Evolutionary conservation across 768 basidiomycete genomes (phyloP).

Genomic region (Fomitopsis pulvina): DNA sequence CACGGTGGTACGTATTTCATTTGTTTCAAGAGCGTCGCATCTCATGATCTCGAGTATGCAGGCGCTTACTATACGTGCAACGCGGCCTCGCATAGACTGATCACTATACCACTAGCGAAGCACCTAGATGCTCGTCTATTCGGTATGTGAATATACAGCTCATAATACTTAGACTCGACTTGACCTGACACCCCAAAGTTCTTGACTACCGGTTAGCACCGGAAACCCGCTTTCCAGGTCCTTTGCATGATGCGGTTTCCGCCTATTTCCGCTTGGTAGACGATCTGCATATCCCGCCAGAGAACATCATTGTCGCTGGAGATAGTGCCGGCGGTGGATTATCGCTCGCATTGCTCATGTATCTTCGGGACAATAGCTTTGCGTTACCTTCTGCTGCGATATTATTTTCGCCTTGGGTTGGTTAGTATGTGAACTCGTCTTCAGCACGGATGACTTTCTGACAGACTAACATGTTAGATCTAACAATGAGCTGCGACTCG

Average conservation of each 20-base stretch:
- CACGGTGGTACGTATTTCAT: constrained; percentile 69
- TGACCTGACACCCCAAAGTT: constrained; percentile 48
- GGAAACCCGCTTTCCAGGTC: constrained; percentile 90
- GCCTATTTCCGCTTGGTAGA: constrained; percentile 84
- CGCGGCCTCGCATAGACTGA: constrained; percentile 81
- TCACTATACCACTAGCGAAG: constrained; percentile 89
- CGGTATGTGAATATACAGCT: constrained; percentile 29
- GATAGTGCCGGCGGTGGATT: constrained; percentile 95
- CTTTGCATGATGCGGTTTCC: constrained; percentile 76
- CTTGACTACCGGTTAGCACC: constrained; percentile 95
- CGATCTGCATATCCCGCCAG: constrained; percentile 84
- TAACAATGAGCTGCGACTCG: constrained; percentile 97
- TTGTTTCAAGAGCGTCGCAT: not conserved
- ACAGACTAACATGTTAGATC: constrained; percentile 39
- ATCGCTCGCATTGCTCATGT: constrained; percentile 80
- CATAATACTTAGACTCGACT: too few species aligned
- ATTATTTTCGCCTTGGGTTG: constrained; percentile 93
- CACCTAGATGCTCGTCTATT: constrained; percentile 87
- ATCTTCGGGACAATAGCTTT: constrained; percentile 88
- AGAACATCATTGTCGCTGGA: constrained; percentile 84
- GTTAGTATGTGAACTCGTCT: constrained; percentile 36
- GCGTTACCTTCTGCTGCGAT: constrained; percentile 81
- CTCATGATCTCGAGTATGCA: constrained; percentile 19
- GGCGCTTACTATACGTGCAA: constrained; percentile 93
- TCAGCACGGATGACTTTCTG: not conserved